Evolutionary conservation across 768 basidiomycete genomes (phyloP).

Genomic region (Scleroderma bovista): DNA sequence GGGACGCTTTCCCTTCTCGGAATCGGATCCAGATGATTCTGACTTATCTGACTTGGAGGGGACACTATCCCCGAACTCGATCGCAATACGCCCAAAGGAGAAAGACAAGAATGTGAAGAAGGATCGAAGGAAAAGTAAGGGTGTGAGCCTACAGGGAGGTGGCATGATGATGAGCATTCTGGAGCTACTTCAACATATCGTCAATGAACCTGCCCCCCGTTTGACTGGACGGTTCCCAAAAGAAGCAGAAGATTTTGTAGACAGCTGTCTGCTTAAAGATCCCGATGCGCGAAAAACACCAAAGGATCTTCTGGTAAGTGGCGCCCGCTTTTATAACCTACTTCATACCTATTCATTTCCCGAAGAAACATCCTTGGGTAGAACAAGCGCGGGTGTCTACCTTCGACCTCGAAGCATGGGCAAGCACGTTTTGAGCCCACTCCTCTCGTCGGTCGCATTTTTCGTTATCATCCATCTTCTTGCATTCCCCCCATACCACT

Average conservation of each 20-base stretch:
- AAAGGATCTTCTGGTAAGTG: slow-evolving; percentile 71
- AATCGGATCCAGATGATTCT: slow-evolving; percentile 70
- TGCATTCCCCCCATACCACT: slow-evolving; percentile 19
- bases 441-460: slow-evolving; percentile 10
- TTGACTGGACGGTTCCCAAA: slow-evolving; percentile 69
- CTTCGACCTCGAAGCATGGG: slow-evolving; percentile 77
- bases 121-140: slow-evolving; percentile 83
- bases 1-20: slow-evolving; percentile 95
- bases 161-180: slow-evolving; percentile 98
- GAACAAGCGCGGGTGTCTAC: slow-evolving; percentile 51
- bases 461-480: slow-evolving; percentile 6
- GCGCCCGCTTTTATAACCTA: not conserved
- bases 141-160: slow-evolving; percentile 89
- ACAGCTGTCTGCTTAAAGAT: slow-evolving; percentile 88
- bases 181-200: slow-evolving; percentile 95
- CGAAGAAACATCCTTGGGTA: slow-evolving; percentile 72
- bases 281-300: slow-evolving; percentile 79
- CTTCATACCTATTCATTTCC: not conserved
- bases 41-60: slow-evolving; percentile 75
- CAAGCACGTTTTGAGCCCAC: slow-evolving; percentile 56
- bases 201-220: slow-evolving; percentile 94
- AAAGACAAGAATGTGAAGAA: slow-evolving; percentile 53
- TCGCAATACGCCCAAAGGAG: slow-evolving; percentile 37
- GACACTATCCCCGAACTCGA: slow-evolving; percentile 67
- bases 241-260: slow-evolving; percentile 80